Base-by-base conservation (phyloP, 2,329 filamentous ascomycete species). In the Cercospora berteroae region DNA sequence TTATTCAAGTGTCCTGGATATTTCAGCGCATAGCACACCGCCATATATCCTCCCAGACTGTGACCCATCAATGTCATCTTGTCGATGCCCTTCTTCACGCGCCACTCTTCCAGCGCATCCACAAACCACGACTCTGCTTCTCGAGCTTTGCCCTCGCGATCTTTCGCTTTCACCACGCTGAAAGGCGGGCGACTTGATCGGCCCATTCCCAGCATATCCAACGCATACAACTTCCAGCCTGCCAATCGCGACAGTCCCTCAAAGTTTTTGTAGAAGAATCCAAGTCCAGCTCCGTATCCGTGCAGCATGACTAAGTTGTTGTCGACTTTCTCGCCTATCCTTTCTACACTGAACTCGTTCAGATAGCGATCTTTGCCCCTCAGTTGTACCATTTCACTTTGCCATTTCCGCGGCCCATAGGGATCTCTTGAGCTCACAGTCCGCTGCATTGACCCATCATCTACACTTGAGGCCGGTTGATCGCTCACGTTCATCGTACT, bases 191-290 rank as follows among this genome's bases (percentile, higher is more conserved):
- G 86, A 27, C 88, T 90, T 66, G 92, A 96, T 75, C 96, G 90
- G 67, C 94, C 94, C 92, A 97, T 97, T 67, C 94, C 94, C 16
- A 97, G 85, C 85, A 98, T 88, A 76, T 99, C 94, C n/a, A 99
- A 83, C 0, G 94, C 93, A 77, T 95, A 98, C 18, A 99, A 81
- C 75, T 92, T 94, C 89, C 95, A 96, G 29, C 94, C 93, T 29
- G 86, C 83, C 1, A 88, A 82, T 18, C 94, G 88, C 56, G 90
- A 94, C 36, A 99, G 81, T 5, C 90, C 88, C 79, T 99, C 95
- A 68, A 96, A 97, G 78, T 99, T 99, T 81, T 95, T 94, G 84
- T 97, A 99, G 84, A 96, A 99, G 81, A 99, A 98, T 23, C 94
- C 95, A 0, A 99, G 85, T 0, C 95, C 95, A 2, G 95, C 95